Evolutionary conservation across 2,329 filamentous ascomycete genomes (phyloP).

Genomic region (Microthyrium microscopicum): DNA sequence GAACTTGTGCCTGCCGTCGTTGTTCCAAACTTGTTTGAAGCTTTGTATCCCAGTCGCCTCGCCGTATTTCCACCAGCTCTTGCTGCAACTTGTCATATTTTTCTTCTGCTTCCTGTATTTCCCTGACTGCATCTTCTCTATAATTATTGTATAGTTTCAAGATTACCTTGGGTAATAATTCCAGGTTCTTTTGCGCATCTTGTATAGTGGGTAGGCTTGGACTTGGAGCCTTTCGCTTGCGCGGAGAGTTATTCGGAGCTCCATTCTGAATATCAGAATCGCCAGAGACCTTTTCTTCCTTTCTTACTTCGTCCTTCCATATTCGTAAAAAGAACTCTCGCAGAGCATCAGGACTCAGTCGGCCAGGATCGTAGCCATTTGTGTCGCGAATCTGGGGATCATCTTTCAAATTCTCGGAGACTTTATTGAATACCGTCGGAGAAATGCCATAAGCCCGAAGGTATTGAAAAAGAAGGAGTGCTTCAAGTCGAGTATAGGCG

Average conservation of each 20-base stretch:
- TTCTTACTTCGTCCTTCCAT: constrained; percentile 54
- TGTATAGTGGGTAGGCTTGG: constrained; percentile 47
- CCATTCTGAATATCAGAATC: constrained; percentile 15
- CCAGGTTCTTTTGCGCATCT: constrained; percentile 48
- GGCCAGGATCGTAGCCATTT: constrained; percentile 52
- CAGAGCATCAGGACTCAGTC: constrained; percentile 62
- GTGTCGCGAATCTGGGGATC: constrained; percentile 58
- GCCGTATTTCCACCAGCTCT: constrained; percentile 54
- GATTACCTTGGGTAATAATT: constrained; percentile 54
- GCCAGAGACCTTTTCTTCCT: constrained; percentile 25
- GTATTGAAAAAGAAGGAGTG: constrained; percentile 69
- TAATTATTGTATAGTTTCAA: constrained; percentile 62
- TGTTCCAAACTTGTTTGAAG: constrained; percentile 13
- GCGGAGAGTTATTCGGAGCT: constrained; percentile 27
- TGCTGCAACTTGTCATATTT: constrained; percentile 44
- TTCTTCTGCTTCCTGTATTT: constrained; percentile 60
- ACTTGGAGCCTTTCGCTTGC: constrained; percentile 58
- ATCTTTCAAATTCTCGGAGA: constrained; percentile 57
- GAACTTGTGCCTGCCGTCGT: neutral
- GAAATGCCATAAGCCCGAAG: constrained; percentile 52
- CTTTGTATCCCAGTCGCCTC: constrained; percentile 35
- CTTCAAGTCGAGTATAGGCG: constrained; percentile 71
- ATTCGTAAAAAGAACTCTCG: constrained; percentile 63
- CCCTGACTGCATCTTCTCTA: constrained; percentile 47
- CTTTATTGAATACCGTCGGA: constrained; percentile 48